Percentiles rank a stretch among this genome's conserved stretches.
phyloP scores from a whole-genome alignment of 257 asterid species.

The Solanum sejunctum region DNA sequence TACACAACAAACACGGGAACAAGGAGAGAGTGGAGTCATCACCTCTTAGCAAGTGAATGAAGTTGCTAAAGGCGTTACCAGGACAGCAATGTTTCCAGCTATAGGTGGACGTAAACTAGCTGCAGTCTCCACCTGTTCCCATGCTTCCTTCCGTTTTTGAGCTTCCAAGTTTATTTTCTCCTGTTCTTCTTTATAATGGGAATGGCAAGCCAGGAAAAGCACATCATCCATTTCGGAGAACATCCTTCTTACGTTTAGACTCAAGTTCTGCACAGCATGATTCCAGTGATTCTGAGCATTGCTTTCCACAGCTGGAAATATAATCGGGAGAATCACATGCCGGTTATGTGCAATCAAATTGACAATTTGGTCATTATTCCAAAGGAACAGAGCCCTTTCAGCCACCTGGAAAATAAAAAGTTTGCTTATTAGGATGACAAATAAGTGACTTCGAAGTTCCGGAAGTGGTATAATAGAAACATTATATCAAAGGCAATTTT shows the following conservation, averaged over 20 bases:
- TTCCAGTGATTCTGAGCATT: slow-evolving; percentile 73
- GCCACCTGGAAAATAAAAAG: slow-evolving; percentile 44
- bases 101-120: slow-evolving; percentile 50
- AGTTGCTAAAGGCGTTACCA: slow-evolving; percentile 34
- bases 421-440: neutral
- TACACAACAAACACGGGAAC: neutral
- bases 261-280: slow-evolving; percentile 55
- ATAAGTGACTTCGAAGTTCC: neutral
- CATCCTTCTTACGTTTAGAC: slow-evolving; percentile 56
- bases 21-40: neutral
- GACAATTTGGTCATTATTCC: slow-evolving; percentile 34
- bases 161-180: slow-evolving; percentile 17
- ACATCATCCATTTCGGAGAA: slow-evolving; percentile 66
- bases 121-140: slow-evolving; percentile 49
- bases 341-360: slow-evolving; percentile 65
- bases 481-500: neutral
- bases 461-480: neutral
- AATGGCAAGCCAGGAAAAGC: slow-evolving; percentile 39
- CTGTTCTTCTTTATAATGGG: slow-evolving; percentile 42
- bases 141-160: slow-evolving; percentile 38
- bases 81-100: slow-evolving; percentile 47
- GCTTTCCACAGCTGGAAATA: slow-evolving; percentile 66
- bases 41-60: slow-evolving; percentile 9
- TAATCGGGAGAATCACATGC: slow-evolving; percentile 55
- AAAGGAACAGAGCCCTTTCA: slow-evolving; percentile 45